Evolutionary conservation across 768 basidiomycete genomes (phyloP).

Genomic region (Kondoa malvinella): DNA sequence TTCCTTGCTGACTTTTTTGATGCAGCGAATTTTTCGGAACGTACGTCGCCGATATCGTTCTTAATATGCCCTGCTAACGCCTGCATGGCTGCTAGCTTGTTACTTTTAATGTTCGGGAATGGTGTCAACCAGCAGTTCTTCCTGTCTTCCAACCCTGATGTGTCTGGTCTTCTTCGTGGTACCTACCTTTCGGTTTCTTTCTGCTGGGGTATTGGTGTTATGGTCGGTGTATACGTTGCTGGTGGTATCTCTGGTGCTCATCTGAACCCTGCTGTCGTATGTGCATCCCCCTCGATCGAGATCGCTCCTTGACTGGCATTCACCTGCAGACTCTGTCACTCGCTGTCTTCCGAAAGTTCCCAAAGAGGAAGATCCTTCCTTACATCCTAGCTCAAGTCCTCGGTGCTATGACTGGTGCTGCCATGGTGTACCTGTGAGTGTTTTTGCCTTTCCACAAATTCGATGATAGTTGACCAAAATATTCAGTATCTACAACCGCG

Average conservation of each 20-base stretch:
- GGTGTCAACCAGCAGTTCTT: slow-evolving; percentile 18
- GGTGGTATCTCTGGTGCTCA: slow-evolving; percentile 19
- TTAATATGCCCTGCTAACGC: too few relatives aligned
- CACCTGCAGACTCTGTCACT: slow-evolving; percentile 8
- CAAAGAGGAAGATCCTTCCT: slow-evolving; percentile 13
- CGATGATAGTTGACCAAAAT: neutral
- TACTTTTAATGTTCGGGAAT: slow-evolving; percentile 17
- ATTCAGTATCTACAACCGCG: neutral
- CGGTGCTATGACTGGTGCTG: slow-evolving; percentile 9
- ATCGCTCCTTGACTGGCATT: neutral
- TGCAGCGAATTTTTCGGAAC: too few relatives aligned
- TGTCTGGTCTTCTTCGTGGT: slow-evolving; percentile 12
- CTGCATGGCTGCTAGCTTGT: slow-evolving; percentile 5
- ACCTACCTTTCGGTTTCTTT: slow-evolving; percentile 17
- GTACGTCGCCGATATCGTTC: too few relatives aligned
- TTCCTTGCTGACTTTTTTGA: too few relatives aligned
- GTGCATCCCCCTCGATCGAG: neutral
- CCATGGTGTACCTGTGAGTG: slow-evolving; percentile 10
- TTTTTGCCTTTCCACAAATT: neutral
- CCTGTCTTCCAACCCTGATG: neutral
- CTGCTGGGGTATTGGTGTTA: slow-evolving; percentile 18
- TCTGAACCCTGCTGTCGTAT: slow-evolving; percentile 8
- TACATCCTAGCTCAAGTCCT: slow-evolving; percentile 13
- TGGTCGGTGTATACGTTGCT: slow-evolving; percentile 15
- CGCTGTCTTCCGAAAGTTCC: slow-evolving; percentile 11